phyloP scores from a whole-genome alignment of 495 filamentous ascomycete genomes.

The Tricharina praecox region DNA sequence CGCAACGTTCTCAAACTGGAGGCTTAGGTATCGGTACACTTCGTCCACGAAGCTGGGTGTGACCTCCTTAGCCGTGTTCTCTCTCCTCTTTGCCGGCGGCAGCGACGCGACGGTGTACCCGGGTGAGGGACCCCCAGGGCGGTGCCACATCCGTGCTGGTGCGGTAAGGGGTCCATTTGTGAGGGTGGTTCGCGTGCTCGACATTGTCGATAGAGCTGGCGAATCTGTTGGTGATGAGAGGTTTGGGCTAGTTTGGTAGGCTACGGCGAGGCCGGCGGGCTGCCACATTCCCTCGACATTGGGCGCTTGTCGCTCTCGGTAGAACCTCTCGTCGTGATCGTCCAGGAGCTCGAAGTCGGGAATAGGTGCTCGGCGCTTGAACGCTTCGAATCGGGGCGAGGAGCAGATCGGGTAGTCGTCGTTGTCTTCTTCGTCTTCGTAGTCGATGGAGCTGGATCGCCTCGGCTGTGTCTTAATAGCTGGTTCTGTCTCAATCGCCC shows the following conservation, averaged over 20 bases:
- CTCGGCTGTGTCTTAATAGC: background rate
- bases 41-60: slow-evolving; percentile 20
- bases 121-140: slow-evolving; percentile 18
- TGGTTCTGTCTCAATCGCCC: slow-evolving; percentile 21
- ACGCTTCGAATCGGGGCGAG: slow-evolving; percentile 20
- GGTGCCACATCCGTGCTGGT: slow-evolving; percentile 7
- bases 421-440: background rate
- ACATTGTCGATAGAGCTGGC: background rate
- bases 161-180: background rate
- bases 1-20: slow-evolving; percentile 21
- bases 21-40: slow-evolving; percentile 23
- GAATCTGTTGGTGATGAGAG: too few species aligned
- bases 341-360: background rate
- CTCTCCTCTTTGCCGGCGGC: slow-evolving; percentile 20
- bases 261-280: background rate
- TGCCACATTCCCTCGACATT: slow-evolving; percentile 2
- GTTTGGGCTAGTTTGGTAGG: too few species aligned
- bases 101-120: slow-evolving; percentile 26
- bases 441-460: background rate
- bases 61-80: slow-evolving; percentile 16
- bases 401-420: slow-evolving; percentile 26
- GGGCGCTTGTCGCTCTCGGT: background rate
- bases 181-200: background rate
- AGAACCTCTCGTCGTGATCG: background rate
- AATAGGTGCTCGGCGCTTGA: slow-evolving; percentile 4